Base-by-base conservation (phyloP, 257 asterid genomes). In the Solanum appendiculatum region DNA sequence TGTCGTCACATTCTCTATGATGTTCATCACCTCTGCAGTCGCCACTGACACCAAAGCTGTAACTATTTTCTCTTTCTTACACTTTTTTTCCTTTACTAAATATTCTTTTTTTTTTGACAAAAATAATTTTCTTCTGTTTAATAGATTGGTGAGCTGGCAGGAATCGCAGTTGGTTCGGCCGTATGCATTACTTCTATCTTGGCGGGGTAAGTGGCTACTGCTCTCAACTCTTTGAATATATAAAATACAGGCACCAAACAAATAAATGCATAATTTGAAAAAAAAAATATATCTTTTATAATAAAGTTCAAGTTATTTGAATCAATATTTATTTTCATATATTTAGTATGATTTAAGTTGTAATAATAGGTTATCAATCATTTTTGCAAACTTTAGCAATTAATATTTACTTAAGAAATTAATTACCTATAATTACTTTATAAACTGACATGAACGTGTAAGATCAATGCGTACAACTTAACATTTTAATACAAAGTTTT, bases 1-100 rank as follows among this genome's bases (percentile, higher is more conserved):
- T 1, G 94, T 96, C 0, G 94, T 96, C 0, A 95, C 99, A 0
- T 96, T 95, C 89, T 91, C 96, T 18, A 95, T 96, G 99, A 95
- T 95, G 99, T 95, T 96, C 86, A 74, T 96, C 87, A 91, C 98
- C 83, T 93, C 95, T 1, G 98, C 98, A 0, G 98, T 96, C 1
- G 99, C 99, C 14, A 96, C 99, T 1, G 98, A 96, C 70, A 95
- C 97, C 83, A 96, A 96, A 94, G 99, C 99, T 12, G 98, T 96
- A 93, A 93, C 95, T 31, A 20, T 13, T 36, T n/a, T 74, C 6
- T 74, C 21, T 39, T 74, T 74, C 21, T 23, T 36, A 36, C 21
- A 51, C 23, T 51, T 16, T 16, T 51, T 51, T 51, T 51, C n/a
- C n/a, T n/a, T n/a, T n/a, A n/a, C n/a, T n/a, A 16, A 51, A 16